Conservation (phyloP, 495 filamentous ascomycete genomes). For the Lasiosphaeris hirsuta region DNA sequence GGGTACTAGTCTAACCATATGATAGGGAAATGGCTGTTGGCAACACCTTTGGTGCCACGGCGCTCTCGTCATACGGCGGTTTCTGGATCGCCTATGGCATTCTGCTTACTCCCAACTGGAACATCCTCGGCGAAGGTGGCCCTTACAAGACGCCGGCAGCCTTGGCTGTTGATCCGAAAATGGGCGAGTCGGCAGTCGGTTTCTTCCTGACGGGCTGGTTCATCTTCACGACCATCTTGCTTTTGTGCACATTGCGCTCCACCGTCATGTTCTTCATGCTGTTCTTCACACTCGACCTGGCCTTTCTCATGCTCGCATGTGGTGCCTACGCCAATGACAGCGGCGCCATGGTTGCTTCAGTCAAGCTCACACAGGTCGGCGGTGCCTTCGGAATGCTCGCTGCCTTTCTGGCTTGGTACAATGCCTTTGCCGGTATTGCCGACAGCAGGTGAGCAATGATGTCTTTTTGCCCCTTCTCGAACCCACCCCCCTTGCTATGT, state of each 20-base stretch:
- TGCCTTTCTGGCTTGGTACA: conserved; percentile 94
- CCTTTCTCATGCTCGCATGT: conserved; percentile 84
- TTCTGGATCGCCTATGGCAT: conserved; percentile 96
- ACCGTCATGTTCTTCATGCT: conserved; percentile 95
- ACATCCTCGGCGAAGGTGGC: conserved; percentile 57
- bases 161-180: conserved; percentile 30
- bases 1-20: not conserved
- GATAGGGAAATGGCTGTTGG: conserved; percentile 95
- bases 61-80: conserved; percentile 92
- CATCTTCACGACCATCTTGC: conserved; percentile 90
- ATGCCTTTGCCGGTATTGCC: conserved; percentile 90
- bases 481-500: not conserved
- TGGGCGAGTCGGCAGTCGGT: conserved; percentile 63
- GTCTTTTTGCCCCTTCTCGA: conserved; percentile 10
- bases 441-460: conserved; percentile 67
- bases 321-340: conserved; percentile 56
- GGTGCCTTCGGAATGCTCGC: conserved; percentile 85
- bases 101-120: conserved; percentile 68
- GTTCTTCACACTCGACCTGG: conserved; percentile 90
- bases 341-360: conserved; percentile 16
- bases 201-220: conserved; percentile 94
- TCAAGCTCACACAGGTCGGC: conserved; percentile 66
- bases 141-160: conserved; percentile 40
- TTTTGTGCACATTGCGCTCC: conserved; percentile 86
- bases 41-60: conserved; percentile 97